A percentile compares a stretch with the other conserved stretches of the same genome.
These are phyloP conservation scores for Akanthomyces muscarius DNA, from an alignment of 2,329 filamentous ascomycete genomes.

Conservation along the genomic window DNA sequence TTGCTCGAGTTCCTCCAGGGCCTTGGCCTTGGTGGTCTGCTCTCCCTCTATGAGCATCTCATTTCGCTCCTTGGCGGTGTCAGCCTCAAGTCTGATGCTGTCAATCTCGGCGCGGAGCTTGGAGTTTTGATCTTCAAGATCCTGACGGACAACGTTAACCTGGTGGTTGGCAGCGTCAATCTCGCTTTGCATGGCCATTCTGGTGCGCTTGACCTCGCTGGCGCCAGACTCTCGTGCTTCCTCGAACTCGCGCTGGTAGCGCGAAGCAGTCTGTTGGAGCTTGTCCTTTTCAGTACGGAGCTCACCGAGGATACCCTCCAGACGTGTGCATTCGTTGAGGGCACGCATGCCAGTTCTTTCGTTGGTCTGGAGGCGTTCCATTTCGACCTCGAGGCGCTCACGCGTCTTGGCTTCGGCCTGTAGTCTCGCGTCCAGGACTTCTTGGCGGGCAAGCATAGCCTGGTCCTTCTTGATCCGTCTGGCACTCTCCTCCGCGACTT, in stretches of 20 bases:
- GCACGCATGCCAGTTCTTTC: conserved; percentile 64
- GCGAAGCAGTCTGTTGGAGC: conserved; percentile 63
- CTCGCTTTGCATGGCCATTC: conserved; percentile 73
- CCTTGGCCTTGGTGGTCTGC: conserved; percentile 60
- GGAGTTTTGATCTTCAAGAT: conserved; percentile 74
- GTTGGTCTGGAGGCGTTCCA: conserved; percentile 60
- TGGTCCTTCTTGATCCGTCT: conserved; percentile 75
- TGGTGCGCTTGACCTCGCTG: conserved; percentile 75
- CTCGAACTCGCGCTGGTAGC: conserved; percentile 76
- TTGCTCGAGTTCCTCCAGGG: conserved; percentile 46
- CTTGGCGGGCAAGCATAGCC: conserved; percentile 71
- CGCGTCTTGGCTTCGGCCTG: conserved; percentile 69
- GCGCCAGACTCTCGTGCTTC: conserved; percentile 77
- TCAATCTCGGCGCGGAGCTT: conserved; percentile 73
- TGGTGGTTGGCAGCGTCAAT: conserved; percentile 81
- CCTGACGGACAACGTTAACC: conserved; percentile 75
- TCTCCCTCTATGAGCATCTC: conserved; percentile 84
- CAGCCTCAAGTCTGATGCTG: conserved; percentile 70
- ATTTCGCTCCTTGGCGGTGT: conserved; percentile 74
- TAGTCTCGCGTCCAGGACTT: conserved; percentile 72
- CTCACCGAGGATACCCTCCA: conserved; percentile 53
- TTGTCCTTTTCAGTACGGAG: conserved; percentile 65
- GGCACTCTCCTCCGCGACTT: conserved; percentile 79
- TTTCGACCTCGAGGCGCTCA: conserved; percentile 62
- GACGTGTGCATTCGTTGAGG: conserved; percentile 57